Evolutionary conservation across 106 monocot genomes (phyloP).

Genomic region (Posidonia australis): DNA sequence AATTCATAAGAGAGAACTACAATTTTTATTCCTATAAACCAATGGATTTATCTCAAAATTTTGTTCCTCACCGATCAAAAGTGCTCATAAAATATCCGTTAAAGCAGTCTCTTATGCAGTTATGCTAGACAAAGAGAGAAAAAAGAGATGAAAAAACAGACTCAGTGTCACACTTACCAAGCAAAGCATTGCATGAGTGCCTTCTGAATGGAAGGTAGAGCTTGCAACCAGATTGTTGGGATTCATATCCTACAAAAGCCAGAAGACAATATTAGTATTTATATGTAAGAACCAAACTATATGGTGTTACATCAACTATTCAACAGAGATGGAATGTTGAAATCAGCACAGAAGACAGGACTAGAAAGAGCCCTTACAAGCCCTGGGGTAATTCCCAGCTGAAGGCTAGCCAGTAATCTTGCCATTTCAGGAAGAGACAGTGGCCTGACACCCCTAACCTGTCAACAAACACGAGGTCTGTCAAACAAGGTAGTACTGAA

Average conservation of each 20-base stretch:
- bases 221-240: slow-evolving; percentile 93
- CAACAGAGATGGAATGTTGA: not conserved
- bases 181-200: slow-evolving; percentile 60
- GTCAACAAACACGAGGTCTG: not conserved
- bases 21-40: too few relatives aligned
- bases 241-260: slow-evolving; percentile 55
- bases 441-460: slow-evolving; percentile 94
- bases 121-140: not conserved
- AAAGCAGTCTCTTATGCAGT: too few relatives aligned
- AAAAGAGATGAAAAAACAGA: not conserved
- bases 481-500: not conserved
- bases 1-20: too few relatives aligned
- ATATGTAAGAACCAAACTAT: not conserved
- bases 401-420: slow-evolving; percentile 59
- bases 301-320: not conserved
- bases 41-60: too few relatives aligned
- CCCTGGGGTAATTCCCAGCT: slow-evolving; percentile 68
- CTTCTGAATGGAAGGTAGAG: slow-evolving; percentile 76
- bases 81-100: too few relatives aligned
- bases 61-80: too few relatives aligned
- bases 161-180: slow-evolving; percentile 52
- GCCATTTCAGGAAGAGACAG: slow-evolving; percentile 81
- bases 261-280: not conserved
- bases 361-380: slow-evolving; percentile 42
- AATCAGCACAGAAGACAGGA: not conserved